These are phyloP conservation scores for Penicillium sp. DNA, from an alignment of 2,329 filamentous ascomycete genomes.

Conservation along the genomic window DNA sequence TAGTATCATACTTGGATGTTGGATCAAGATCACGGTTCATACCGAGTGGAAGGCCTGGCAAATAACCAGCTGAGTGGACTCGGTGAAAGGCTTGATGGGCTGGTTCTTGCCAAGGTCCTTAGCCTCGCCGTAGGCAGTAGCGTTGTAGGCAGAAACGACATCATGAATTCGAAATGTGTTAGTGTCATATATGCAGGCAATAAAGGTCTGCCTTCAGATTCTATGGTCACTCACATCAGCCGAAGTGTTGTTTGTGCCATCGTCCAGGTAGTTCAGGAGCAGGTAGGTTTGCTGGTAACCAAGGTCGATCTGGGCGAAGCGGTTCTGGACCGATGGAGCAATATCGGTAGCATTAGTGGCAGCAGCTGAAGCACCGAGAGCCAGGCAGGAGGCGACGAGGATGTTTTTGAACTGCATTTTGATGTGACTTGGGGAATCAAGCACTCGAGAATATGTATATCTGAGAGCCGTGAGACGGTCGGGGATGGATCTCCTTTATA, in stretches of 20 bases:
- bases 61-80: constrained; percentile 8
- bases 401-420: constrained; percentile 10
- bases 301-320: constrained; percentile 8
- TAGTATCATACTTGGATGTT: neutral
- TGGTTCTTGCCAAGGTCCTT: constrained; percentile 6
- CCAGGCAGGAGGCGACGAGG: constrained; percentile 5
- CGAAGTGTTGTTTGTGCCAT: neutral
- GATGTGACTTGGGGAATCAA: neutral
- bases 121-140: constrained; percentile 1
- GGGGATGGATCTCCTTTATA: neutral
- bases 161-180: neutral
- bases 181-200: neutral
- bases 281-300: constrained; percentile 9
- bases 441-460: neutral
- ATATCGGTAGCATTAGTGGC: constrained; percentile 6
- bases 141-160: constrained; percentile 6
- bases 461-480: neutral
- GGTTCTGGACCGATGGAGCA: constrained; percentile 8
- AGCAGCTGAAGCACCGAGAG: constrained; percentile 3
- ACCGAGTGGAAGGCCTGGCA: constrained; percentile 15
- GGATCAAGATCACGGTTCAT: neutral
- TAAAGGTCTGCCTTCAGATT: neutral
- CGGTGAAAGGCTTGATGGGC: constrained; percentile 4
- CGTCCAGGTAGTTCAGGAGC: constrained; percentile 3
- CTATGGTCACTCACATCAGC: neutral